Percentiles rank a stretch among this genome's conserved stretches.
phyloP scores from a whole-genome alignment of 805 yeast species.

The Isabelozyma rhagii region DNA sequence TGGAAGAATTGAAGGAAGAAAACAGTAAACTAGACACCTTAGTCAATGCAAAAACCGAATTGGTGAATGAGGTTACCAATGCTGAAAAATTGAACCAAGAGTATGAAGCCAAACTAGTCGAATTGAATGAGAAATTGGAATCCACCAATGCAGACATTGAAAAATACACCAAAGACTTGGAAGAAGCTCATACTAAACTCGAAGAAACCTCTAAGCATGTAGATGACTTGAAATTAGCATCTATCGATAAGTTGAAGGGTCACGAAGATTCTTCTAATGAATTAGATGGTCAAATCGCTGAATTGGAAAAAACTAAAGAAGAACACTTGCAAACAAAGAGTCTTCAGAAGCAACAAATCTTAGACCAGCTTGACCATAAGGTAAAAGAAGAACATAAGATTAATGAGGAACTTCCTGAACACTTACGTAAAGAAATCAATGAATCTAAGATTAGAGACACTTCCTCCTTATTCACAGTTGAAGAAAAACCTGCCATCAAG shows the following conservation, averaged over 20 bases:
- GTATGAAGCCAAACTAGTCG: conserved; percentile 40
- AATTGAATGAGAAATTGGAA: conserved; percentile 42
- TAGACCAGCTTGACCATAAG: conserved; percentile 24
- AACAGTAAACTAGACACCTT: conserved; percentile 47
- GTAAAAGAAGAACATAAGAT: conserved; percentile 48
- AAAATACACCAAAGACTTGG: conserved; percentile 28
- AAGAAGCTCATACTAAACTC: conserved; percentile 31
- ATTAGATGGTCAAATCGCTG: conserved; percentile 42
- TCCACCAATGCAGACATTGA: conserved; percentile 37
- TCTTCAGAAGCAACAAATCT: conserved; percentile 31
- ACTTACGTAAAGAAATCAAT: conserved; percentile 37
- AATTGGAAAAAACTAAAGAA: conserved; percentile 38
- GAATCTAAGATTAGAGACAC: conserved; percentile 36
- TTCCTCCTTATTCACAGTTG: conserved; percentile 36
- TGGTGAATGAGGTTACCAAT: conserved; percentile 40
- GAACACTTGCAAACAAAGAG: conserved; percentile 34
- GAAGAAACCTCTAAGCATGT: conserved; percentile 38
- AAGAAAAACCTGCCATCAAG: conserved; percentile 11
- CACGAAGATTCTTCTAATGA: conserved; percentile 27
- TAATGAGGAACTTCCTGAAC: conserved; percentile 51
- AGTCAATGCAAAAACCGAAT: conserved; percentile 46
- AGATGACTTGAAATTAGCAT: conserved; percentile 26
- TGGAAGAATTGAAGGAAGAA: conserved; percentile 51
- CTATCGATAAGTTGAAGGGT: conserved; percentile 21
- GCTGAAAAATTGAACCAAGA: conserved; percentile 46